Conservation (phyloP, 306 rosid genomes). For the Psophocarpus tetragonolobus region DNA sequence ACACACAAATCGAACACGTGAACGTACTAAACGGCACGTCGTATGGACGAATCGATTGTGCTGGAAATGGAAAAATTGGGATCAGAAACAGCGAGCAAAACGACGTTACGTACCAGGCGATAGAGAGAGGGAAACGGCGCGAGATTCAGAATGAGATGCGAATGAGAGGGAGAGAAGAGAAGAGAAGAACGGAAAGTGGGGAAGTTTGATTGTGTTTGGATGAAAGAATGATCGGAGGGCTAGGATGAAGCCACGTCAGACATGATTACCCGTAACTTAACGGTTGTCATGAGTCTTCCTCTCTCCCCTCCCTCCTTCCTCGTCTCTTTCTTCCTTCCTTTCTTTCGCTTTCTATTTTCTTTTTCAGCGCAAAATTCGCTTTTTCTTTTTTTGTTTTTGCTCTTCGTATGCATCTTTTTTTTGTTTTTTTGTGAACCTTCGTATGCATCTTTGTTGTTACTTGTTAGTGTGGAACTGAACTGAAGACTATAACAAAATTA, state of each 20-base stretch:
- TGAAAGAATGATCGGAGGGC: neutral
- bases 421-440: neutral
- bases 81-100: conserved; percentile 22
- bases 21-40: neutral
- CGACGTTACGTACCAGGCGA: conserved; percentile 28
- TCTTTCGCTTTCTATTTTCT: conserved; percentile 1
- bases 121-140: conserved; percentile 27
- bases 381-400: neutral
- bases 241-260: conserved; percentile 25
- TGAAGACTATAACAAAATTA: neutral
- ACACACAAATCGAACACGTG: neutral
- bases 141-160: conserved; percentile 36
- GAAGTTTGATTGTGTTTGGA: neutral
- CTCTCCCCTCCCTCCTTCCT: neutral
- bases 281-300: conserved; percentile 30
- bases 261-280: neutral
- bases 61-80: neutral
- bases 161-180: neutral
- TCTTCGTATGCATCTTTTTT: no score
- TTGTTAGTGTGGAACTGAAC: no score
- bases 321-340: conserved; percentile 17
- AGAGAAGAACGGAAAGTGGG: neutral
- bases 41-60: neutral
- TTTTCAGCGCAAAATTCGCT: neutral
- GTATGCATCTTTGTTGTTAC: no score